Evolutionary conservation across 331 rosid species (phyloP).

Genomic region (Quercus tomentella): DNA sequence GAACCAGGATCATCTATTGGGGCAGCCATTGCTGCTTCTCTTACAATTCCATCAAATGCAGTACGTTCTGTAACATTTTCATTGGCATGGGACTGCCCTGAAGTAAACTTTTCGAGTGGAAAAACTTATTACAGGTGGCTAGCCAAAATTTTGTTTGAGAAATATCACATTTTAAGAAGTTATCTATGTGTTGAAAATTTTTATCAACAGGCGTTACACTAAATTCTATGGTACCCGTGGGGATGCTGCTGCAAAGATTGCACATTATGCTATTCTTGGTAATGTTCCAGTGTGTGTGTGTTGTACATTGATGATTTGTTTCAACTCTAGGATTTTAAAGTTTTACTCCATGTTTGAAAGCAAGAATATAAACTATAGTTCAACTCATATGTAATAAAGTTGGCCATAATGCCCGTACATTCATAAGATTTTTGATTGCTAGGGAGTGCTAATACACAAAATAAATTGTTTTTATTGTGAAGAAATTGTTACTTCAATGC

Average conservation of each 20-base stretch:
- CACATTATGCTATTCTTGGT: constrained; percentile 87
- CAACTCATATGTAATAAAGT: constrained; percentile 7
- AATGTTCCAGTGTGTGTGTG: constrained; percentile 24
- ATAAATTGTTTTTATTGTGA: background rate
- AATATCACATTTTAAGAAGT: constrained; percentile 13
- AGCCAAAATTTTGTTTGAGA: constrained; percentile 9
- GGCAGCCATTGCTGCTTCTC: constrained; percentile 91
- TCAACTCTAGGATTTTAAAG: background rate
- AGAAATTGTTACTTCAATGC: background rate
- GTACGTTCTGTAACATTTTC: constrained; percentile 80
- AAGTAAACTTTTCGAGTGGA: constrained; percentile 58
- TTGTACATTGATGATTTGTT: background rate
- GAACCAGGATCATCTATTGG: constrained; percentile 87
- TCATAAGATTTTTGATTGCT: constrained; percentile 5
- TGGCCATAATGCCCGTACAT: constrained; percentile 14
- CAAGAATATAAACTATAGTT: constrained; percentile 3
- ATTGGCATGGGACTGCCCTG: constrained; percentile 95
- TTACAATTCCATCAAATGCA: constrained; percentile 58
- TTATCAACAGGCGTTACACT: constrained; percentile 78
- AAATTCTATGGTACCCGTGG: constrained; percentile 77
- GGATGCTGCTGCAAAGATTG: constrained; percentile 82
- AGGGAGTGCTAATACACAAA: constrained; percentile 4
- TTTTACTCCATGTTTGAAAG: constrained; percentile 1
- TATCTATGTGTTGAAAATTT: constrained; percentile 19
- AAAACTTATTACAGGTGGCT: constrained; percentile 74